Evolutionary conservation across 768 basidiomycete genomes (phyloP).

Genomic region (Lyophyllum atratum): DNA sequence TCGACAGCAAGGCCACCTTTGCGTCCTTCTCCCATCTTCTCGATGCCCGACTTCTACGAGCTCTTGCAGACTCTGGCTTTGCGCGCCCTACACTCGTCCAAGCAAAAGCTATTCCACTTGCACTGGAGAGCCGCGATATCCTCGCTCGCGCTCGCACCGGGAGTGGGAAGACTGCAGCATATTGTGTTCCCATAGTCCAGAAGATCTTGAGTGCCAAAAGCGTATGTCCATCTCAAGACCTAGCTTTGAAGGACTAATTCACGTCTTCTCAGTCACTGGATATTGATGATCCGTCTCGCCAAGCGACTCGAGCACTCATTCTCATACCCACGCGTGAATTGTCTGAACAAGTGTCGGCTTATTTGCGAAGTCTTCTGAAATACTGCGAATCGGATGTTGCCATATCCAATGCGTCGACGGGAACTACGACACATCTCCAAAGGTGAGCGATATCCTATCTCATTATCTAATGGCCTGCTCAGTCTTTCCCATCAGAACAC

Average conservation of each 20-base stretch:
- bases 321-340: constrained; percentile 92
- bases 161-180: constrained; percentile 96
- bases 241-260: constrained; percentile 2
- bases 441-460: constrained; percentile 28
- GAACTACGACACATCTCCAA: constrained; percentile 70
- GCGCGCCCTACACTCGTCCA: constrained; percentile 92
- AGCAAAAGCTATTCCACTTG: constrained; percentile 87
- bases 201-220: constrained; percentile 81
- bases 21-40: constrained; percentile 73
- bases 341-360: constrained; percentile 83
- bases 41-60: constrained; percentile 82
- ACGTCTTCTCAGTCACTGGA: constrained; percentile 35
- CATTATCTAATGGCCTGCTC: neutral
- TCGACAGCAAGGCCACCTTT: constrained; percentile 53
- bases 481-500: constrained; percentile 11
- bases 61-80: constrained; percentile 89
- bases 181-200: constrained; percentile 89
- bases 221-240: constrained; percentile 44
- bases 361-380: constrained; percentile 60
- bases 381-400: constrained; percentile 82
- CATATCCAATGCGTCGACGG: constrained; percentile 76
- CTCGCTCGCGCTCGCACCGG: constrained; percentile 94
- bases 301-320: constrained; percentile 72
- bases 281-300: constrained; percentile 41
- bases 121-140: constrained; percentile 86